Evolutionary conservation across 2,329 filamentous ascomycete genomes (phyloP).

Genomic region (Tolypocladium ovalisporum): DNA sequence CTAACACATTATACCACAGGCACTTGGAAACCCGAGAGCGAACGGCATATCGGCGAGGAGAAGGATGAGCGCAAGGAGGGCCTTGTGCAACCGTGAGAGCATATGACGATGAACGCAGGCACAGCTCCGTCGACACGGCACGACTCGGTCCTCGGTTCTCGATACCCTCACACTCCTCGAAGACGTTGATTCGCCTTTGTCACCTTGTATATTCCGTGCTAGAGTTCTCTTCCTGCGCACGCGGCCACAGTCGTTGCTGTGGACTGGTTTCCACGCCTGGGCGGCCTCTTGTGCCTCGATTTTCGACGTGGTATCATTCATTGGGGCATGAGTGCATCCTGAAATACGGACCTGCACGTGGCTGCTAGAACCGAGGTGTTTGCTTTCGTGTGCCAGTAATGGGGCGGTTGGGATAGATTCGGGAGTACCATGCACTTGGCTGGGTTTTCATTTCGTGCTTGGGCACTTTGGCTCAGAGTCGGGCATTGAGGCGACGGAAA

Average conservation of each 20-base stretch:
- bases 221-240: background rate
- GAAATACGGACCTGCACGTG: background rate
- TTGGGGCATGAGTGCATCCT: background rate
- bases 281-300: background rate
- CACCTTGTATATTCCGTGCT: background rate
- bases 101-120: background rate
- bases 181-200: background rate
- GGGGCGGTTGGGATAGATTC: background rate
- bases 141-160: background rate
- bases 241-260: background rate
- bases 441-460: background rate
- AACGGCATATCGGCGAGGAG: constrained; percentile 55
- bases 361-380: background rate
- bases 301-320: background rate
- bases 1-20: constrained; percentile 31
- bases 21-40: constrained; percentile 64
- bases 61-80: constrained; percentile 4
- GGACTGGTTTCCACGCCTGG: background rate
- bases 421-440: background rate
- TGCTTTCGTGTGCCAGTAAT: background rate
- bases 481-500: background rate
- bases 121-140: background rate
- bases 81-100: background rate
- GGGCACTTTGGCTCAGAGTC: background rate
- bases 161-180: background rate